A percentile compares a stretch with the other conserved stretches of the same genome.
Evolutionary conservation across 2,329 filamentous ascomycete species (phyloP).

Genomic region (Coleophoma crateriformis): DNA sequence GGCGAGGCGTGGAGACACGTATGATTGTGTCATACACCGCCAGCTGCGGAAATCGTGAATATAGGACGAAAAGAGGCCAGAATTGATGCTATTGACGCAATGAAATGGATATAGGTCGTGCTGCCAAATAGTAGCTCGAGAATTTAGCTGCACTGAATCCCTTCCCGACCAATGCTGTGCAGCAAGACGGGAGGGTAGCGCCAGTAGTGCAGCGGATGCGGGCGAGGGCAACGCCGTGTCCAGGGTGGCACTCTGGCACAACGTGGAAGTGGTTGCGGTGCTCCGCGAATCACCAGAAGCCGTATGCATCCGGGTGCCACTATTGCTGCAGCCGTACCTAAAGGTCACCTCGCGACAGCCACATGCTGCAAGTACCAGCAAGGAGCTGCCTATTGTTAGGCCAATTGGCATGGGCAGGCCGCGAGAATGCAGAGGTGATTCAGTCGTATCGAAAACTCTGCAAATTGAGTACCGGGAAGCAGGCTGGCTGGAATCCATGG

Average conservation of each 20-base stretch:
- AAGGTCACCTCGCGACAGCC: background rate
- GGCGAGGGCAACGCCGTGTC: background rate
- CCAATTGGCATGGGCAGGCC: background rate
- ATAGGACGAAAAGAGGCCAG: background rate
- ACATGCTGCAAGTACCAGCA: background rate
- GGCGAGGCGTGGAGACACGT: background rate
- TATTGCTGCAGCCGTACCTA: background rate
- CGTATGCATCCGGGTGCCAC: background rate
- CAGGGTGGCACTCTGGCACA: background rate
- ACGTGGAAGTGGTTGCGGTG: background rate
- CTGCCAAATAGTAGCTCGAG: background rate
- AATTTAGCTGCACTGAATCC: too few species aligned
- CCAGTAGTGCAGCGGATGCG: background rate
- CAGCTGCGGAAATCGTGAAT: background rate
- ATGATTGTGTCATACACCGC: background rate
- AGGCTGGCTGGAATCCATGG: background rate
- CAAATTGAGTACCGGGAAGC: background rate
- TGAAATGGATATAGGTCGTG: background rate
- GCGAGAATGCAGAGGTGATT: background rate
- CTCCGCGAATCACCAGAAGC: background rate
- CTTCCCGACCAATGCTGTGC: background rate
- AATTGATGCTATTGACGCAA: background rate
- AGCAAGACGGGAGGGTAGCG: background rate
- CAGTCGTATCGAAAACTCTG: constrained; percentile 1
- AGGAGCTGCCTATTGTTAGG: background rate